These are phyloP conservation scores for Aureobasidium sp. DNA, from an alignment of 2,329 filamentous ascomycete species.

Conservation along the genomic window DNA sequence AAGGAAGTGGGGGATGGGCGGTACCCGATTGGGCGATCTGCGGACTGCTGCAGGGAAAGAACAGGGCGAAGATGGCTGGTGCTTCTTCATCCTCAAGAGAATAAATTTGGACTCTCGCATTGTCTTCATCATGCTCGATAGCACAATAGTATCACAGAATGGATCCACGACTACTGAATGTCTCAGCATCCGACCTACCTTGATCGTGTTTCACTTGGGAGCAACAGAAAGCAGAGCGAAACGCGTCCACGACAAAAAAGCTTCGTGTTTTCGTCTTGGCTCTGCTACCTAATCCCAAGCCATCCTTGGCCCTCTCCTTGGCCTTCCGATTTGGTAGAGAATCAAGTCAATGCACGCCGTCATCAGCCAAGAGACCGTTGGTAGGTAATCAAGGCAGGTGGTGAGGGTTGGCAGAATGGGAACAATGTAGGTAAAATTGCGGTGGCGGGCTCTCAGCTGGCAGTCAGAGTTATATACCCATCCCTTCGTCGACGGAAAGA, in stretches of 20 bases:
- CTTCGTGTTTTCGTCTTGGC: neutral
- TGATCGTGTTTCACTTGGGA: too few species aligned
- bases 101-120: too few species aligned
- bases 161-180: neutral
- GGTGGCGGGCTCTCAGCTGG: neutral
- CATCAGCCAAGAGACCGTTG: constrained; percentile 4
- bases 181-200: too few species aligned
- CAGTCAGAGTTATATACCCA: neutral
- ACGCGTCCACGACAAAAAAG: neutral
- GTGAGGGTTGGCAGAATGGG: neutral
- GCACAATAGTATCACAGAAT: neutral
- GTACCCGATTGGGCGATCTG: neutral
- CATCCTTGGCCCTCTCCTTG: too few species aligned
- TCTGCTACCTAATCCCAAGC: too few species aligned
- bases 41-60: too few species aligned
- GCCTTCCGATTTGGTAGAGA: neutral
- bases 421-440: constrained; percentile 5
- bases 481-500: neutral
- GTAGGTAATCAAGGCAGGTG: neutral
- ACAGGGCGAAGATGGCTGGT: neutral
- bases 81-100: neutral
- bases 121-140: neutral
- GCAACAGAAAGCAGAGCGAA: neutral
- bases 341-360: neutral
- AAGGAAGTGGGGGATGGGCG: neutral